phyloP scores from a whole-genome alignment of 768 basidiomycete species.

The Mycena galopus region DNA sequence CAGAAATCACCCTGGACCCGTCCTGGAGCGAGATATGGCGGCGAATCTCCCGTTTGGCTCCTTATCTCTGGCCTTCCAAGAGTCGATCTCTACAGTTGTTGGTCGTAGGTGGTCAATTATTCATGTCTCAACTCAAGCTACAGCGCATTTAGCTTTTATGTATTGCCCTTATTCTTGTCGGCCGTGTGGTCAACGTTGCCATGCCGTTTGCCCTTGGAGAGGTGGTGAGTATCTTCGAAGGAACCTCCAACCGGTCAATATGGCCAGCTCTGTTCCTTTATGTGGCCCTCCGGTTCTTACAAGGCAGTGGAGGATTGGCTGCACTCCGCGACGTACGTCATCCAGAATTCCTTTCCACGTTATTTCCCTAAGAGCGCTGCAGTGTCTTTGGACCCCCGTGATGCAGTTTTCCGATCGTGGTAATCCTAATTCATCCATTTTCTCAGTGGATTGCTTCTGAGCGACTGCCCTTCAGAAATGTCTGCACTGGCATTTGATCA shows the following conservation, averaged over 20 bases:
- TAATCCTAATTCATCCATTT: conserved; percentile 42
- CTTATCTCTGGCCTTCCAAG: conserved; percentile 89
- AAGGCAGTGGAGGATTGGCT: conserved; percentile 81
- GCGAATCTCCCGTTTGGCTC: conserved; percentile 75
- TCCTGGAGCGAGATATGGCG: conserved; percentile 78
- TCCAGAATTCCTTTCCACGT: neutral
- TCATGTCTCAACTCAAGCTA: conserved; percentile 11
- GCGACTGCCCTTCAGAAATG: conserved; percentile 70
- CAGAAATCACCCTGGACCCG: conserved; percentile 71
- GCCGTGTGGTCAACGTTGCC: conserved; percentile 81
- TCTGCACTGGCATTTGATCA: conserved; percentile 89
- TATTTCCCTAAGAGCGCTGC: conserved; percentile 2
- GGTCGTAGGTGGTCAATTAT: conserved; percentile 59
- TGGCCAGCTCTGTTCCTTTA: conserved; percentile 82
- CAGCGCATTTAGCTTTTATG: conserved; percentile 66
- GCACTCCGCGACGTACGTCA: conserved; percentile 70
- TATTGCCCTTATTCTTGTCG: conserved; percentile 75
- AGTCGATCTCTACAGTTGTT: conserved; percentile 74
- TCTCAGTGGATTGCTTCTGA: neutral
- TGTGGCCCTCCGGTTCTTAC: conserved; percentile 76
- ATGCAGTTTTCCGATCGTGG: conserved; percentile 90
- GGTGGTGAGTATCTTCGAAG: conserved; percentile 70
- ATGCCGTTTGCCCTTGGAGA: conserved; percentile 80
- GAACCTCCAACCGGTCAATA: conserved; percentile 59
- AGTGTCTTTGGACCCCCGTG: conserved; percentile 88